Percentiles rank a stretch among this genome's conserved stretches.
These are phyloP conservation scores for Zymoseptoria pseudotritici DNA, from an alignment of 2,329 filamentous ascomycete genomes.

Conservation along the genomic window DNA sequence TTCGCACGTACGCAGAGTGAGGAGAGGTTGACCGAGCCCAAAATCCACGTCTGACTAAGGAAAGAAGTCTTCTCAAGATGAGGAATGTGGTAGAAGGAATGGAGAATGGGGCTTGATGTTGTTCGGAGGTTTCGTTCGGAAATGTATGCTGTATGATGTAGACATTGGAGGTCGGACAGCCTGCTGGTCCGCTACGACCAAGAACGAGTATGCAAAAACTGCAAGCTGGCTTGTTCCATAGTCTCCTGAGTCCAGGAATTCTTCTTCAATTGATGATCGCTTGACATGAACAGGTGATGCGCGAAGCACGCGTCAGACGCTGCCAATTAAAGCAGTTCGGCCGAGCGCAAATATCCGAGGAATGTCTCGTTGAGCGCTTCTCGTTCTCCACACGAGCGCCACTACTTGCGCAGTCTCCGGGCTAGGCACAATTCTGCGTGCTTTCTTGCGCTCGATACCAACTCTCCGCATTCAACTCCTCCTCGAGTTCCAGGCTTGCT, in stretches of 20 bases:
- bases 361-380: too few species aligned
- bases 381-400: too few species aligned
- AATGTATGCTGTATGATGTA: background rate
- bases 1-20: slow-evolving; percentile 7
- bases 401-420: too few species aligned
- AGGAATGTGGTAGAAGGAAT: background rate
- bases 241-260: background rate
- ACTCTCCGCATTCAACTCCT: too few species aligned
- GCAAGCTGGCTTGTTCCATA: background rate
- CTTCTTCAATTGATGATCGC: background rate
- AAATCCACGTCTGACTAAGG: background rate
- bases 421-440: too few species aligned
- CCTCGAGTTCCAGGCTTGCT: too few species aligned
- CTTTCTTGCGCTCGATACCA: too few species aligned
- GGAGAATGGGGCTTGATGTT: background rate
- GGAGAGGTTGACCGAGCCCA: slow-evolving; percentile 7
- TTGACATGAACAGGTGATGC: background rate
- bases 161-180: background rate
- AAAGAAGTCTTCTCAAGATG: background rate
- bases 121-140: background rate
- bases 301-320: too few species aligned
- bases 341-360: too few species aligned
- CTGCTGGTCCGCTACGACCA: background rate
- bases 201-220: background rate
- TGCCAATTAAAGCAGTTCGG: too few species aligned